These are phyloP conservation scores for Trichoderma parareesei DNA, from an alignment of 495 filamentous ascomycete species.

Conservation along the genomic window DNA sequence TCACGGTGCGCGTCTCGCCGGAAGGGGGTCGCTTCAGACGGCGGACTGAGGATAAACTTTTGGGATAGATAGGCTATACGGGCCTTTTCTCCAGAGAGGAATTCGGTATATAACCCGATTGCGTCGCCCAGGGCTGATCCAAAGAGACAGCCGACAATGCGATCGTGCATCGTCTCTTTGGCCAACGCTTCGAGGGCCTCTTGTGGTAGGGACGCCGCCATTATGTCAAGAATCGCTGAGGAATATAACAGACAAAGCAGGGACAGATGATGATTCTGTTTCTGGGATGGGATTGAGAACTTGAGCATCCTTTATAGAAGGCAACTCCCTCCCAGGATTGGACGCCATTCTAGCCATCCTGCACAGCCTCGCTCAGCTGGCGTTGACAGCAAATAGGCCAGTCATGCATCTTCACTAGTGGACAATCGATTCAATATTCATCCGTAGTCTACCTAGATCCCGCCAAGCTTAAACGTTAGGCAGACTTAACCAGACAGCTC, in stretches of 20 bases:
- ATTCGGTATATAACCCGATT: slow-evolving; percentile 43
- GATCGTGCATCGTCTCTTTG: slow-evolving; percentile 21
- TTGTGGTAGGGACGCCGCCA: neutral
- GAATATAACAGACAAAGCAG: too few species aligned
- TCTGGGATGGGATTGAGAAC: too few species aligned
- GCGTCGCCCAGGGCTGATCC: slow-evolving; percentile 41
- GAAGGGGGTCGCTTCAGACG: slow-evolving; percentile 23
- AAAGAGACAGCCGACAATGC: slow-evolving; percentile 31
- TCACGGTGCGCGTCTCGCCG: slow-evolving; percentile 31
- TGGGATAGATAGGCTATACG: slow-evolving; percentile 23
- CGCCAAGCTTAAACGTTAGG: neutral
- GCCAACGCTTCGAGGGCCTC: neutral
- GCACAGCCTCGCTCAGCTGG: neutral
- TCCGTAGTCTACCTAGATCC: neutral
- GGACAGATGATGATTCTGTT: too few species aligned
- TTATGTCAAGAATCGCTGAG: neutral
- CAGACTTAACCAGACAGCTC: neutral
- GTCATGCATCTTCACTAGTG: neutral
- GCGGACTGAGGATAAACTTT: slow-evolving; percentile 28
- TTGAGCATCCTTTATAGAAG: too few species aligned
- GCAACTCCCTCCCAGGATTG: neutral
- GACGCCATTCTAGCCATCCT: neutral
- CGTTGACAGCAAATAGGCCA: neutral
- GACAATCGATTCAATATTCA: neutral
- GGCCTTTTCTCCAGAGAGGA: slow-evolving; percentile 25